Conservation (phyloP, 441 rosid species). For the Arabidopsis hybrid region DNA sequence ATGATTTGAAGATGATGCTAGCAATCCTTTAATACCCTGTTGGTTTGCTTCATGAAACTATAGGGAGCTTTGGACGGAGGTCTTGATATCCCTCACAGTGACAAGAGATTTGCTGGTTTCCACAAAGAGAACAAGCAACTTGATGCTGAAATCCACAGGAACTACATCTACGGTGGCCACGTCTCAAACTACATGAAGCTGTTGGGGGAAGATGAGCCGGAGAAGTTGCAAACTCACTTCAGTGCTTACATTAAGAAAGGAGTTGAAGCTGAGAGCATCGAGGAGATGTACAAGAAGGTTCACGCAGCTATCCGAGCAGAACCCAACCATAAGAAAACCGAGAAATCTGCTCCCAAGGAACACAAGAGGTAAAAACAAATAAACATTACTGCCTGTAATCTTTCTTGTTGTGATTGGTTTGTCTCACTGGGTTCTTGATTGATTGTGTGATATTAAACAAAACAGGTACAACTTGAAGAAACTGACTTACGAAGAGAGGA, state of each 20-base stretch:
- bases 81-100: slow-evolving; percentile 93
- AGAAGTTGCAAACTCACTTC: slow-evolving; percentile 87
- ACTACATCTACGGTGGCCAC: slow-evolving; percentile 85
- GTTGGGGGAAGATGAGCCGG: slow-evolving; percentile 84
- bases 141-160: slow-evolving; percentile 84
- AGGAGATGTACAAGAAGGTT: slow-evolving; percentile 80
- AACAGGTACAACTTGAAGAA: slow-evolving; percentile 83
- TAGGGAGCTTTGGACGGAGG: slow-evolving; percentile 97
- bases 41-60: slow-evolving; percentile 2
- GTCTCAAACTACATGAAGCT: slow-evolving; percentile 79
- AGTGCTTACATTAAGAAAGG: slow-evolving; percentile 78
- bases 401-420: background rate
- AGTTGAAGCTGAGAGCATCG: slow-evolving; percentile 74
- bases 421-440: background rate
- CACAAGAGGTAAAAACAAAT: slow-evolving; percentile 70
- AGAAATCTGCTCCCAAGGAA: slow-evolving; percentile 64
- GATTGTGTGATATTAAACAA: slow-evolving; percentile 25
- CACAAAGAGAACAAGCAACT: slow-evolving; percentile 78
- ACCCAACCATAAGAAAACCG: slow-evolving; percentile 71
- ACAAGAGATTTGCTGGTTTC: slow-evolving; percentile 94
- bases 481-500: slow-evolving; percentile 81
- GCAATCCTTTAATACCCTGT: background rate
- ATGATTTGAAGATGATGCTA: background rate
- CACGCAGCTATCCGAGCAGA: slow-evolving; percentile 95
- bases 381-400: too few relatives aligned